Base-by-base conservation (phyloP, 2,329 filamentous ascomycete species). In the Atkinsonella texensis region DNA sequence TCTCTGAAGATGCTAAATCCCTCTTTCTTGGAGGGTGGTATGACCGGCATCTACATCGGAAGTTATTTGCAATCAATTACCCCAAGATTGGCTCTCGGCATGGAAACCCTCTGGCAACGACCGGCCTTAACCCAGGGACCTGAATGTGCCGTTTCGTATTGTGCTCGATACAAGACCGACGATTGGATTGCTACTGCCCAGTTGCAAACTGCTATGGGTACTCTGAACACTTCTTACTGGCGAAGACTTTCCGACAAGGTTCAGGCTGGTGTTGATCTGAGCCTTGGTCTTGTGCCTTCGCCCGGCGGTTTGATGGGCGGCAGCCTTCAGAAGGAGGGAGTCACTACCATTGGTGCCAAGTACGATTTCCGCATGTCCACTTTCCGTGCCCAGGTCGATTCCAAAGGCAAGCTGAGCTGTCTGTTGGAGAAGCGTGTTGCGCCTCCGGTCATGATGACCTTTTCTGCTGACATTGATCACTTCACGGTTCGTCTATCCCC, bases 291-390 rank as follows among this genome's bases (percentile, higher is more conserved):
- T 59, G 82, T 82, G 33, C 75, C 80, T 31, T 76, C 80, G 51
- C 72, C 74, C 49, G 80, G 79, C 49, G 79, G 81, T 56, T 73
- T 87, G 70, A 89, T 93, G 82, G 88, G 88, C 62, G 81, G 77
- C 54, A 82, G 82, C 46, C 68, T 84, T 50, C 80, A 84, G 68
- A 91, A 89, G 70, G 90, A 98, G 69, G 93, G 93, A 52, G 79
- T 88, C 55, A 90, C 94, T 50, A 89, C 90, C 51, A 79, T 97
- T 62, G 93, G 91, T 63, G 88, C 89, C 67, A 98, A 98, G 74
- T 98, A 98, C 73, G 91, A 96, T 69, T 98, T 98, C 81, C 82
- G 88, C 65, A 87, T 89, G 73, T 93, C 88, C 51, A 93, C 89
- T 48, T 95, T 96, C 83, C 84, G 91, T 58, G 93, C 91, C 44